Base-by-base conservation (phyloP, 345 rosid species). In the Raphanus sativus region DNA sequence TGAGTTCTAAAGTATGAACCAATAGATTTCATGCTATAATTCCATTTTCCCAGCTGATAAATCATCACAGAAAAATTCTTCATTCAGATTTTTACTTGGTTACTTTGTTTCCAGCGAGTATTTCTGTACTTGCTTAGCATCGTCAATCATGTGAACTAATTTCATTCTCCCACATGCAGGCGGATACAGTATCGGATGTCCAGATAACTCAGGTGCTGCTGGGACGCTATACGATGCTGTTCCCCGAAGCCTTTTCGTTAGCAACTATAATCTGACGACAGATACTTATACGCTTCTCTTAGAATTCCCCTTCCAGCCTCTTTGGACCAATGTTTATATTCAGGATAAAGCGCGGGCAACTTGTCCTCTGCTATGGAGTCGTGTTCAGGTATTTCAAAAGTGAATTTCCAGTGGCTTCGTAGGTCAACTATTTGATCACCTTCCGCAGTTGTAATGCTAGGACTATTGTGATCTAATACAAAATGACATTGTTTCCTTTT, bases 291-390 rank as follows among this genome's bases (percentile, higher is more conserved):
- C 99, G 4, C 95, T 96, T 77, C 94, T 96, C 63, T 81, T 96
- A 78, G 98, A 96, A 80, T 96, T 96, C 77, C 98, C 99, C 69
- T 84, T 89, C 85, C 97, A 88, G 83, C 97, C 99, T 67, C 91
- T 86, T 75, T 89, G 92, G 95, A 94, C 98, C 59, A 96, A 96
- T 83, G 89, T 96, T 81, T 90, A 93, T 82, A 76, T 96, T 71
- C 89, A 85, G 58, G 94, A 96, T 84, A 75, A 52, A 81, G 98
- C 97, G 8, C 89, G 94, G 82, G 99, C 98, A 65, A 80, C 96
- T 76, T 96, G 94, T 82, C 99, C 99, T 55, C 83, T 96, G 89
- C 88, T 93, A 71, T 96, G 99, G 99, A 96, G 99, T 73, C 97
- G 99, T 79, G 99, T 93, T 68, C 99, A 96, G 97, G 99, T 96